Percentiles rank a stretch among this genome's conserved stretches.
phyloP scores from a whole-genome alignment of 2,329 filamentous ascomycete genomes.

The Aaosphaeria arxii region DNA sequence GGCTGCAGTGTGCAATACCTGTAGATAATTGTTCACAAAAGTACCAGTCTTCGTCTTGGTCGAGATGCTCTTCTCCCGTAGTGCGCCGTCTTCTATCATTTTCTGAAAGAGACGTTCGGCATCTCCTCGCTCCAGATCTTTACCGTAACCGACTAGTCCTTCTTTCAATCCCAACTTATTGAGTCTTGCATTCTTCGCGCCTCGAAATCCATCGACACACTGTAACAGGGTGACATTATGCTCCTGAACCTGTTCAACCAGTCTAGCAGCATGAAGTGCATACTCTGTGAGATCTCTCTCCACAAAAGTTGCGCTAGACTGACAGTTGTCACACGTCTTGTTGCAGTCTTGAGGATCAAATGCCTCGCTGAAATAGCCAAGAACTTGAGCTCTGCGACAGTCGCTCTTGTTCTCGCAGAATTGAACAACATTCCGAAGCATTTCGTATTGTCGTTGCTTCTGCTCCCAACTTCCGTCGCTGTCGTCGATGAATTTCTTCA shows the following conservation, averaged over 20 bases:
- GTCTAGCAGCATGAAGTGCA: conserved; percentile 66
- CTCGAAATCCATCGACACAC: conserved; percentile 80
- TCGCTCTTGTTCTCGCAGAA: conserved; percentile 89
- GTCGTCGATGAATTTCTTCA: conserved; percentile 80
- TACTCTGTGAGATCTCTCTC: conserved; percentile 73
- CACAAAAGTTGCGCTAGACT: conserved; percentile 67
- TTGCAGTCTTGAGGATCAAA: conserved; percentile 72
- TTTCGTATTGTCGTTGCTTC: conserved; percentile 77
- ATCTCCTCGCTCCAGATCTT: conserved; percentile 68
- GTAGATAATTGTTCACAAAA: conserved; percentile 73
- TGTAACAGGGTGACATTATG: conserved; percentile 64
- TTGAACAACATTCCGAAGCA: conserved; percentile 80
- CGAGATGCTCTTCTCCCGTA: conserved; percentile 63
- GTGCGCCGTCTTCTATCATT: conserved; percentile 69
- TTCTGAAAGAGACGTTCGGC: conserved; percentile 80
- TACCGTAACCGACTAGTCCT: conserved; percentile 64
- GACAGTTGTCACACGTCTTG: conserved; percentile 85
- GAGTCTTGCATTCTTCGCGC: conserved; percentile 60
- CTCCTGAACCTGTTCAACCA: conserved; percentile 59
- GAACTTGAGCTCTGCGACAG: conserved; percentile 82
- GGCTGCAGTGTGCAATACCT: conserved; percentile 41
- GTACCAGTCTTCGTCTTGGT: conserved; percentile 56
- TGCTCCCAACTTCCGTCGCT: conserved; percentile 73
- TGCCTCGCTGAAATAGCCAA: conserved; percentile 89
- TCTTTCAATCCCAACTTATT: conserved; percentile 47